Conservation (phyloP, 768 basidiomycete species). For the Ramaria rubella region DNA sequence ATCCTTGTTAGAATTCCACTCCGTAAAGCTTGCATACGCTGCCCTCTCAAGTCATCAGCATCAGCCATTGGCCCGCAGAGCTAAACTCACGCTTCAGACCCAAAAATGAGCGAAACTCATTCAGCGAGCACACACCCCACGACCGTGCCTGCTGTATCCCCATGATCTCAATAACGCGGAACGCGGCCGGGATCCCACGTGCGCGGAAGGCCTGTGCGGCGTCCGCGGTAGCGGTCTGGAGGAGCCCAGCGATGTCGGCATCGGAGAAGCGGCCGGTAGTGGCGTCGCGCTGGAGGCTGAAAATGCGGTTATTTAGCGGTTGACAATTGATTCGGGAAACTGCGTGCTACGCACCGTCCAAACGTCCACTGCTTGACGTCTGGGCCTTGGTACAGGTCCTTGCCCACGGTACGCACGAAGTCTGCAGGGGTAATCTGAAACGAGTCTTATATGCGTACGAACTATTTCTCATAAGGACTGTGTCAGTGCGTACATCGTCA, state of each 20-base stretch:
- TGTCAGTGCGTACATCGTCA: slow-evolving; percentile 37
- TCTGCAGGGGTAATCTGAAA: slow-evolving; percentile 37
- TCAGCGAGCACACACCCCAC: slow-evolving; percentile 81
- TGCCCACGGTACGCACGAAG: slow-evolving; percentile 39
- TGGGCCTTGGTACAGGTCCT: slow-evolving; percentile 32
- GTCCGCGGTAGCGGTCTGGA: slow-evolving; percentile 65
- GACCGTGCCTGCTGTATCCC: slow-evolving; percentile 68
- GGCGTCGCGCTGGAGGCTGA: slow-evolving; percentile 52
- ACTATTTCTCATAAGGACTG: no score
- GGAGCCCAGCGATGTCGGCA: slow-evolving; percentile 56
- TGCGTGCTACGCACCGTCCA: slow-evolving; percentile 48
- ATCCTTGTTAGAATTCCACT: slow-evolving; percentile 73
- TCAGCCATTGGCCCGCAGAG: not conserved
- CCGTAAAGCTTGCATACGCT: slow-evolving; percentile 67
- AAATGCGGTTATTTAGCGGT: not conserved
- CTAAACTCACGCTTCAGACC: slow-evolving; percentile 60
- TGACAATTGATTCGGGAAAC: not conserved
- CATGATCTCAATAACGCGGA: slow-evolving; percentile 79
- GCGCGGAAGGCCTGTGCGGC: slow-evolving; percentile 72
- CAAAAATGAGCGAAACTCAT: slow-evolving; percentile 78
- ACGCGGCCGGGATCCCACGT: slow-evolving; percentile 64
- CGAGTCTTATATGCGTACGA: not conserved
- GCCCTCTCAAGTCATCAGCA: slow-evolving; percentile 1
- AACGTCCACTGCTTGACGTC: slow-evolving; percentile 61
- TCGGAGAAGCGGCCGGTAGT: slow-evolving; percentile 58